phyloP scores from a whole-genome alignment of 164 flowering plant genomes.

The Nelumbo lutea region DNA sequence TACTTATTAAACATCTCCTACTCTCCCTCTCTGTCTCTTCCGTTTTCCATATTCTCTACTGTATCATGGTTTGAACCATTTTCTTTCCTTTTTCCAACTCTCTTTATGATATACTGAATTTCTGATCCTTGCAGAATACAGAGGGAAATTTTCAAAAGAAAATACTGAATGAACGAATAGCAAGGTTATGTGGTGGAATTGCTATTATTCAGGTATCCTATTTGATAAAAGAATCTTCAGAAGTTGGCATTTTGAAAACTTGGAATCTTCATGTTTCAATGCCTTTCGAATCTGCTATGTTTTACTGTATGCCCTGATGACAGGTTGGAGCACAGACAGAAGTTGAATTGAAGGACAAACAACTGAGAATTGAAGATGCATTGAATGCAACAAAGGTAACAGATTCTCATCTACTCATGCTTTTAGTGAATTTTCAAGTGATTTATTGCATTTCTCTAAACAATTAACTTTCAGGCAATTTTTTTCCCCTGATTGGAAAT shows the following conservation, averaged over 20 bases:
- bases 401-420: constrained; percentile 8
- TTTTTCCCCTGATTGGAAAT: neutral
- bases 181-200: constrained; percentile 78
- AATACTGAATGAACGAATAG: constrained; percentile 79
- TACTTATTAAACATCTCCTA: neutral
- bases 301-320: constrained; percentile 4
- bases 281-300: neutral
- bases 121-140: constrained; percentile 51
- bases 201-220: constrained; percentile 73
- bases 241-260: neutral
- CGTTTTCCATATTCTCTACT: neutral
- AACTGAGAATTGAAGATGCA: constrained; percentile 86
- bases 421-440: constrained; percentile 2
- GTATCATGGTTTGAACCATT: no score
- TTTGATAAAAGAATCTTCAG: neutral
- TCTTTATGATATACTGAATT: neutral
- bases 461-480: neutral
- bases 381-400: constrained; percentile 86
- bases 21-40: neutral
- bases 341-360: constrained; percentile 85
- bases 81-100: neutral
- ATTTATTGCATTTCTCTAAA: neutral
- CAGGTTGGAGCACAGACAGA: constrained; percentile 93
- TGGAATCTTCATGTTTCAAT: neutral
- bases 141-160: constrained; percentile 73